phyloP scores from a whole-genome alignment of 2,329 filamentous ascomycete genomes.

The Ophiostoma quercus region DNA sequence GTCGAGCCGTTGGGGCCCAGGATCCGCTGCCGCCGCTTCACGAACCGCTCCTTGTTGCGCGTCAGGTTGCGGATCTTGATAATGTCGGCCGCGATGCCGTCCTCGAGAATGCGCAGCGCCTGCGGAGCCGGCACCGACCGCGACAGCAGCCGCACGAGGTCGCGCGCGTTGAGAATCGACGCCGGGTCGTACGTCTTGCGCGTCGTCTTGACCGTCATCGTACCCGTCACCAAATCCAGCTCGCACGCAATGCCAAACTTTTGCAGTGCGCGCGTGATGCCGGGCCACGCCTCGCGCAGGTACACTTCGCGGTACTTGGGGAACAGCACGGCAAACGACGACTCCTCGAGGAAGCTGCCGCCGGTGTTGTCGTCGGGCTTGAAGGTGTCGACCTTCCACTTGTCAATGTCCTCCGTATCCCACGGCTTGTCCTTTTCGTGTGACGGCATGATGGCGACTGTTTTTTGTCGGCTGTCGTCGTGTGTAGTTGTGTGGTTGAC shows the following conservation, averaged over 20 bases:
- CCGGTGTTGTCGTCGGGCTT: conserved; percentile 77
- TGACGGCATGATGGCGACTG: conserved; percentile 60
- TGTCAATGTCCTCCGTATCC: conserved; percentile 96
- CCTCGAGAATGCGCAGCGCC: conserved; percentile 89
- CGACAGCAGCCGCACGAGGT: conserved; percentile 87
- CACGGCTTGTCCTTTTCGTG: conserved; percentile 87
- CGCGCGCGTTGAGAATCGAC: conserved; percentile 85
- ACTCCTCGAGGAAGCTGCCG: conserved; percentile 88
- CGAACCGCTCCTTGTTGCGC: conserved; percentile 88
- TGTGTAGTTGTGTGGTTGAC: too few species aligned
- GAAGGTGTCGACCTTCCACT: conserved; percentile 90
- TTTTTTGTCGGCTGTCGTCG: background rate
- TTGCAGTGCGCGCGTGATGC: conserved; percentile 80
- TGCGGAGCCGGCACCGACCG: conserved; percentile 89
- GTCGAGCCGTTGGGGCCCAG: conserved; percentile 88
- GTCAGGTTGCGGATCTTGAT: conserved; percentile 93
- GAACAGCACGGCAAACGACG: conserved; percentile 79
- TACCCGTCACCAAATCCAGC: conserved; percentile 89
- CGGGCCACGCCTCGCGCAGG: conserved; percentile 85
- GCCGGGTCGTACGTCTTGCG: conserved; percentile 88
- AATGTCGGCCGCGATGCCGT: conserved; percentile 73
- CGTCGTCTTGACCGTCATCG: conserved; percentile 95
- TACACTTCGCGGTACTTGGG: conserved; percentile 97
- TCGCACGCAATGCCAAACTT: conserved; percentile 85
- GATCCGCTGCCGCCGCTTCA: conserved; percentile 89